Base-by-base conservation (phyloP, 805 yeast species). In the Kuraishia piskuri region DNA sequence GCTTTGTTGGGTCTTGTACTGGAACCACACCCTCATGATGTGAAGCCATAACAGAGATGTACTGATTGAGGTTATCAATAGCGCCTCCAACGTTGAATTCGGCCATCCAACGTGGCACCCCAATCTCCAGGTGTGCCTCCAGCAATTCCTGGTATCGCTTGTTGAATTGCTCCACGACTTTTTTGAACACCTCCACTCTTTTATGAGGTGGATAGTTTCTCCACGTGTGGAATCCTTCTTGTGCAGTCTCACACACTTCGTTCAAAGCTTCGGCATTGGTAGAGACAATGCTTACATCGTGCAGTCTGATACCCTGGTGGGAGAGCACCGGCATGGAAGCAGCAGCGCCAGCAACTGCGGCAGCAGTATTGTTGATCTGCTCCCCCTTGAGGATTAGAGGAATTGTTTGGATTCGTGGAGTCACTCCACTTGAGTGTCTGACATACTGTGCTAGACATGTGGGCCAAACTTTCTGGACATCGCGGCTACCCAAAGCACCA, bases 71-170 rank as follows among this genome's bases (percentile, higher is more conserved):
- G 48, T 68, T 69, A 3, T 56, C 60, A 19, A 69, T 57, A 5
- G 71, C 55, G 2, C 62, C 68, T 10, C 55, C 56, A 12, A 65
- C 64, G 52, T 71, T 72, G 57, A 71, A 63, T 5, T 59, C 66
- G 14, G 71, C 64, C 61, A 71, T 68, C 74, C 74, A 69, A 3
- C 36, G 31, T 1, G 76, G 68, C 1, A 65, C 55, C 0, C 78
- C 77, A 19, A 69, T 68, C 19, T 68, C 68, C 25, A 48, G n/a
- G 50, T 68, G 72, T 10, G 64, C 61, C 12, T 56, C 46, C 6
- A 56, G 52, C 8, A 64, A 24, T 19, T 60, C 58, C 8, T 58
- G 53, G 53, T 59, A 58, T 9, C 22, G 2, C 0, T 23, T 23
- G 6, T 22, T 3, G 10, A 64, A 48, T 22, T 57, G 56, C 1